phyloP scores from a whole-genome alignment of 1,284 basidiomycete genomes.

The Leccinum proliferum region DNA sequence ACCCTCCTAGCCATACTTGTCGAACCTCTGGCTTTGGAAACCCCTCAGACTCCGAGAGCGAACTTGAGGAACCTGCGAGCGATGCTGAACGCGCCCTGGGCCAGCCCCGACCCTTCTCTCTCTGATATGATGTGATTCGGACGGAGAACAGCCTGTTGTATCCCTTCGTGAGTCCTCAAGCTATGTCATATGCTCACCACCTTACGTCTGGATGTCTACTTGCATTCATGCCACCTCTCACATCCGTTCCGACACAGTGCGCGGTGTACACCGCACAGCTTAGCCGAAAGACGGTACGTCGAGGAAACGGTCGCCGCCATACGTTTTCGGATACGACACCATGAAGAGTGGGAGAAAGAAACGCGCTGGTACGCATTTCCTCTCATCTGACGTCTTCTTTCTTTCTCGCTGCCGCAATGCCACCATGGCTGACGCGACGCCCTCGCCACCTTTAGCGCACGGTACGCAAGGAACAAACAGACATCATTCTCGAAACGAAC shows the following conservation, averaged over 20 bases:
- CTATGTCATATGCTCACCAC: neutral
- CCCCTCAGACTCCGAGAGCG: slow-evolving; percentile 40
- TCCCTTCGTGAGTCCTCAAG: slow-evolving; percentile 29
- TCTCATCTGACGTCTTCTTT: neutral
- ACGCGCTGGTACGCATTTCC: slow-evolving; percentile 57
- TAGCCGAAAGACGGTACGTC: slow-evolving; percentile 46
- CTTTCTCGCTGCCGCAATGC: neutral
- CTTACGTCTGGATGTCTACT: neutral
- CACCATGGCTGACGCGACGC: neutral
- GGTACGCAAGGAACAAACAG: slow-evolving; percentile 51
- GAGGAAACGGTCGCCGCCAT: slow-evolving; percentile 69
- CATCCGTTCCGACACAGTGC: slow-evolving; percentile 9
- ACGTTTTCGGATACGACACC: slow-evolving; percentile 56
- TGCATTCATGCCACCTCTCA: neutral
- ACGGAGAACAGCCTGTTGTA: slow-evolving; percentile 31
- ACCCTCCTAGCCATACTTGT: slow-evolving; percentile 5
- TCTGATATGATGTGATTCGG: slow-evolving; percentile 39
- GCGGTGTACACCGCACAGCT: slow-evolving; percentile 21
- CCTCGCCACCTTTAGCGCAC: slow-evolving; percentile 38
- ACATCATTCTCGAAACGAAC: slow-evolving; percentile 34
- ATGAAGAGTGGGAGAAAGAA: slow-evolving; percentile 76
- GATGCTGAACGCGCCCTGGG: slow-evolving; percentile 19
- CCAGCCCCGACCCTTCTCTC: slow-evolving; percentile 18
- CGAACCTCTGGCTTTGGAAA: slow-evolving; percentile 50
- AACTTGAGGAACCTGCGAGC: slow-evolving; percentile 23